A percentile compares a stretch with the other conserved stretches of the same genome.
Conservation (phyloP, 208 protist species). For the Vickermania spadyakhi region DNA sequence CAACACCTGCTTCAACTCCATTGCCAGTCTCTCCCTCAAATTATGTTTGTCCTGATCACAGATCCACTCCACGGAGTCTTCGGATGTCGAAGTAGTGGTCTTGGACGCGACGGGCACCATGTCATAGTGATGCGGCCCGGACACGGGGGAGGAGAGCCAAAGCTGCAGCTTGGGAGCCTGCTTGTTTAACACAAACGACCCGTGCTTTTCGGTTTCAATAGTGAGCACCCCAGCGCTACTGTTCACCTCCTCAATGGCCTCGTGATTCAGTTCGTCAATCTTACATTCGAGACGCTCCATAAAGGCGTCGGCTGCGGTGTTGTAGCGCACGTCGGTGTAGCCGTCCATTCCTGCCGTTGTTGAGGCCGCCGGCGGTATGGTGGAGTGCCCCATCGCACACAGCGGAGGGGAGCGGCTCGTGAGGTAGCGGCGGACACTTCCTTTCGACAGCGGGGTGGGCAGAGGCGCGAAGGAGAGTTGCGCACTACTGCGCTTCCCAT, state of each 20-base stretch:
- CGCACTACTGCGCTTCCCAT: too few species aligned
- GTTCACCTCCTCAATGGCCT: constrained; percentile 54
- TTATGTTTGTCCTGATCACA: constrained; percentile 61
- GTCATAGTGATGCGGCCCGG: constrained; percentile 86
- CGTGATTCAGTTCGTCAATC: constrained; percentile 42
- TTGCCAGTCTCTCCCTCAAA: constrained; percentile 41
- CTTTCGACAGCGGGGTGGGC: too few species aligned
- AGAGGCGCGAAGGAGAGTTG: too few species aligned
- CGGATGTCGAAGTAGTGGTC: neutral
- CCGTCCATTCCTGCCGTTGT: constrained; percentile 76
- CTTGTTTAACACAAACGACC: constrained; percentile 89
- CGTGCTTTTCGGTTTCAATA: constrained; percentile 41
- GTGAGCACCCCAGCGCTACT: constrained; percentile 63
- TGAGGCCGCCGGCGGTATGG: constrained; percentile 22
- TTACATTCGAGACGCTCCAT: constrained; percentile 46
- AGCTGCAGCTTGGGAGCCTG: constrained; percentile 89
- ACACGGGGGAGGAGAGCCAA: constrained; percentile 89
- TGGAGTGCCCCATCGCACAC: too few species aligned
- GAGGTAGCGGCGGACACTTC: too few species aligned
- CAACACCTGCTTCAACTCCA: constrained; percentile 57
- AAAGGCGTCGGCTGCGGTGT: constrained; percentile 56
- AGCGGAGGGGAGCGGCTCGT: too few species aligned
- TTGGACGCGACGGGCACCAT: constrained; percentile 24
- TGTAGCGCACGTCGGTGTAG: constrained; percentile 72
- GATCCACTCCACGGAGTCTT: constrained; percentile 30